Base-by-base conservation (phyloP, 371 early-diverging fungal species). In the Mortierella sp. region DNA sequence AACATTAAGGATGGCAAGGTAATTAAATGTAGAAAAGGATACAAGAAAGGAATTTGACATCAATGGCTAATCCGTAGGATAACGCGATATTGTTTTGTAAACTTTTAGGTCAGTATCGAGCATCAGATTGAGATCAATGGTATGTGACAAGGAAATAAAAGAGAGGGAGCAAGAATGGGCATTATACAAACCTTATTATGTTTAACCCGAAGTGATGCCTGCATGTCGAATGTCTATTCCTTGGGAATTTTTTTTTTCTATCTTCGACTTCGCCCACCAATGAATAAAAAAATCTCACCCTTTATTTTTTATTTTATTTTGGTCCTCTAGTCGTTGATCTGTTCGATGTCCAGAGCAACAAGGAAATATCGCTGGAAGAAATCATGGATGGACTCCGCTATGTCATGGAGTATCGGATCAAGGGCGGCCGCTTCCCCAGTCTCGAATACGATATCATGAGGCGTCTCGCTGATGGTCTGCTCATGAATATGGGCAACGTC, bases 371-470 rank as follows among this genome's bases (percentile, higher is more conserved):
- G 5, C 87, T 96, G 4, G 83, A 86, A 49, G 97, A 97, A 72
- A 90, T 97, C 41, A 86, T 97, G 48, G 91, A 90, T 34, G 92
- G 97, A 14, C 84, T 97, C 56, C 92, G 92, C 49, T 97, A 97
- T 81, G 95, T 97, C 23, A 93, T 97, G 91, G 95, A 97, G 65
- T 93, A 90, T 78, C 92, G 94, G 19, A 89, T 97, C 71, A 90
- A 92, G 55, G 93, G 92, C 46, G 93, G 94, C 15, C 88, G 89
- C 58, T 91, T 92, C 83, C 90, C 89, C 48, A 87, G 89, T 58
- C 89, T 97, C 27, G 97, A 97, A 50, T 71, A 71, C 8, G 84
- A 71, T 5, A 73, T 97, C 28, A 97, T 97, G 97, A 84, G 85
- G 64, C 86, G 94, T 14, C 86, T 97, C 12, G 87, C 90, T 34